Evolutionary conservation across 108 stramenopile genomes (phyloP), one percentile per base, ranked within the genome.

Genomic region (Stephanodiscus minutulus): DNA sequence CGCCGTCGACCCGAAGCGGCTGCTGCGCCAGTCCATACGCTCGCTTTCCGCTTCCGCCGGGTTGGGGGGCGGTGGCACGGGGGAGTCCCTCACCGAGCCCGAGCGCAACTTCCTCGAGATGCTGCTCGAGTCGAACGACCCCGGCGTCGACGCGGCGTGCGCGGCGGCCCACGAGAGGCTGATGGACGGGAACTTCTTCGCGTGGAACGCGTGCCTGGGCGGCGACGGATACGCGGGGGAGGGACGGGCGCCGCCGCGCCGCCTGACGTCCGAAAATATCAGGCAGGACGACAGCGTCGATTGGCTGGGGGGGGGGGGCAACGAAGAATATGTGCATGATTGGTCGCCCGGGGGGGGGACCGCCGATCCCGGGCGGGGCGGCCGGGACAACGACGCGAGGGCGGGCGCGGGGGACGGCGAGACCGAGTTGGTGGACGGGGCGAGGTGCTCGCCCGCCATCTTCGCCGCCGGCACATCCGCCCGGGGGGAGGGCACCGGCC

Each of bases 171-270:
- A 67, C 21, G 25, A 50, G 36, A 41, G 58, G 5, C 44, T 75
- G 25, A 11, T 68, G 66, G 74, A 75, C 55, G 66, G 28, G 37
- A 46, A 75, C 63, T n/a, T 75, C 39, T 75, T 75, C 60, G 68
- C 39, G 37, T 49, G 73, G 73, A n/a, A 27, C 29, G 36, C 61
- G 4, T 75, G 74, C 43, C 59, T 39, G 22, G 74, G 74, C 0
- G 15, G 27, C 60, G 2, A 59, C 66, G 15, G 66, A 64, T 9
- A 9, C n/a, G 74, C 67, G 57, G 65, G 61, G 5, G 60, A 5
- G 1, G 60, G 36, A 5, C 8, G 0, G 33, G 67, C 61, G 12
- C 66, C 66, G 11, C 64, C 64, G 7, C 64, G 56, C 25, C 57
- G 57, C 21, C 58, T 54, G 73, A 65, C 31, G 13, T 43, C 18